phyloP scores from a whole-genome alignment of 2,329 filamentous ascomycete genomes.

The Pezicula rhizophila region DNA sequence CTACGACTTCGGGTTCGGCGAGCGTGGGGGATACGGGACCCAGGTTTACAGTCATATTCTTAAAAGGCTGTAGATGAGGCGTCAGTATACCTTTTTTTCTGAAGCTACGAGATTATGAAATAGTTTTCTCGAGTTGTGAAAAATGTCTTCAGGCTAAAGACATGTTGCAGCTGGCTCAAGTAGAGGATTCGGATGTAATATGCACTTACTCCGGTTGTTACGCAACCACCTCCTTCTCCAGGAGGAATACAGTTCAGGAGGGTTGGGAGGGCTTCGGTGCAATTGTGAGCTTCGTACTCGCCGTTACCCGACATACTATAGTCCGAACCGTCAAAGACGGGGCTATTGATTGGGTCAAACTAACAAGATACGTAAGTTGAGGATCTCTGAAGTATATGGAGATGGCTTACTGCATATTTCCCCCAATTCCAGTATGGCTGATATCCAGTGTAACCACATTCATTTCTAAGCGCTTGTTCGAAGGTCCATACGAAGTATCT shows the following conservation, averaged over 20 bases:
- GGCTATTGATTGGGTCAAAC: conserved; percentile 38
- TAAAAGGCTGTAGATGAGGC: conserved; percentile 2
- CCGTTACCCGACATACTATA: conserved; percentile 46
- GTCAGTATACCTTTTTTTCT: conserved; percentile 26
- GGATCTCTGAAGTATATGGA: not conserved
- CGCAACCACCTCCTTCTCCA: conserved; percentile 50
- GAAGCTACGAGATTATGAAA: conserved; percentile 27
- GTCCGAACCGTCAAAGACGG: conserved; percentile 49
- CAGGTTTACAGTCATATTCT: conserved; percentile 31
- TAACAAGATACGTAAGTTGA: not conserved
- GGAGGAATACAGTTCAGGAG: conserved; percentile 31
- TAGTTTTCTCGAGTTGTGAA: too few species aligned
- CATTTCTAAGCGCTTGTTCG: conserved; percentile 33
- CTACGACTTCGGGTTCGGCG: conserved; percentile 27
- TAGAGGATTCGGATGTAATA: too few species aligned
- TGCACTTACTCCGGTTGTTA: conserved; percentile 31
- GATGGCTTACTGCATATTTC: conserved; percentile 4
- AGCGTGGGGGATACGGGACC: conserved; percentile 40
- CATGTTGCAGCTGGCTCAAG: too few species aligned
- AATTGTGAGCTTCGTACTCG: conserved; percentile 23
- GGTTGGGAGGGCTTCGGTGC: conserved; percentile 20
- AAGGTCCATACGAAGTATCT: conserved; percentile 35
- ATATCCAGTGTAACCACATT: conserved; percentile 37
- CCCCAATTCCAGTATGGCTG: conserved; percentile 34
- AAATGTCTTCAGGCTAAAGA: too few species aligned